Percentiles rank a stretch among this genome's conserved stretches.
Evolutionary conservation across 2,329 filamentous ascomycete genomes (phyloP).

Genomic region (Cladophialophora immunda): DNA sequence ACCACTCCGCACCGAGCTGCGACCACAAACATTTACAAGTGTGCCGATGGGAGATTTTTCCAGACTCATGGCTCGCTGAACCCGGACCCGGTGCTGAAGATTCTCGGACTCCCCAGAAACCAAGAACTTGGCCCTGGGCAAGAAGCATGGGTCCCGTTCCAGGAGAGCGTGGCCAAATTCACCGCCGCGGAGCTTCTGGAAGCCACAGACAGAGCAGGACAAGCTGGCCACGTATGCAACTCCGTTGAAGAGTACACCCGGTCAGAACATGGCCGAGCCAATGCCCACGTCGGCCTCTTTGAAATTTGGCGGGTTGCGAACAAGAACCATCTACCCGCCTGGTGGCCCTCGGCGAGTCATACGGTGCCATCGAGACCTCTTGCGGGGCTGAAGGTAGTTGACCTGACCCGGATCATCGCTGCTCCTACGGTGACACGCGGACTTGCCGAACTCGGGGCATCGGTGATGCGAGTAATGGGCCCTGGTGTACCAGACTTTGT

Average conservation of each 20-base stretch:
- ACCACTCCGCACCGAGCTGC: constrained; percentile 12
- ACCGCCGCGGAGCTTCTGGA: constrained; percentile 46
- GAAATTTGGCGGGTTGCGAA: constrained; percentile 44
- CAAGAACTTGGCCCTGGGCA: constrained; percentile 41
- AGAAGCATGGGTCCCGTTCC: constrained; percentile 45
- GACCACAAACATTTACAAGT: constrained; percentile 55
- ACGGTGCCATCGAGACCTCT: constrained; percentile 49
- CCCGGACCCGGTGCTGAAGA: constrained; percentile 51
- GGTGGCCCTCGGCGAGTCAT: constrained; percentile 37
- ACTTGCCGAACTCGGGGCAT: constrained; percentile 55
- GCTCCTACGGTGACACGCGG: constrained; percentile 52
- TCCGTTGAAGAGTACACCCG: constrained; percentile 48
- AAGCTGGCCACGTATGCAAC: constrained; percentile 52
- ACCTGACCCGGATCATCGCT: constrained; percentile 56
- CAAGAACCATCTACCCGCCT: constrained; percentile 15
- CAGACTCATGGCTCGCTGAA: constrained; percentile 53
- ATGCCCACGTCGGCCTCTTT: constrained; percentile 52
- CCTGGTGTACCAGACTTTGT: constrained; percentile 50
- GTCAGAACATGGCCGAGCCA: constrained; percentile 53
- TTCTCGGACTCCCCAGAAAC: constrained; percentile 46
- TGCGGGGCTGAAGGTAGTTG: constrained; percentile 59
- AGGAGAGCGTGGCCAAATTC: constrained; percentile 46
- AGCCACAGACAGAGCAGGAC: constrained; percentile 47
- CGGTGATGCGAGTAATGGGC: constrained; percentile 56
- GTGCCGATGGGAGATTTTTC: constrained; percentile 56